Base-by-base conservation (phyloP, 352 stramenopile species). In the Thalassiosira ordinaria region DNA sequence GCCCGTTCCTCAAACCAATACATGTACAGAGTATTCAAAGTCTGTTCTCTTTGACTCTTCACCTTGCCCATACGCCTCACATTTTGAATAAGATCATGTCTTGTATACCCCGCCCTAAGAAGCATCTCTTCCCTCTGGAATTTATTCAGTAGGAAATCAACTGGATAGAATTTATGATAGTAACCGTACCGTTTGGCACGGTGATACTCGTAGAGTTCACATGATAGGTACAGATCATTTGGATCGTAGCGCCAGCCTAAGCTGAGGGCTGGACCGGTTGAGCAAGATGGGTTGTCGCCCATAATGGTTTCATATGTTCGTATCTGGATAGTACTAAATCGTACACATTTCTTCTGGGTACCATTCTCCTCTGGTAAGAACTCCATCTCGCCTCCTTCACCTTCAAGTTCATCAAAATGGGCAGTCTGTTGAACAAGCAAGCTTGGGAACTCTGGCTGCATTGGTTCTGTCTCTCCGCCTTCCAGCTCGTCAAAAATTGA, bases 41-140 rank as follows among this genome's bases (percentile, higher is more conserved):
- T 93, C n/a, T 85, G 72, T 20, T 74, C 72, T 20, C 88, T 46
- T 44, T 89, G 67, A 49, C 87, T 91, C 76, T 91, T 93, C 0
- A 83, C 56, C 56, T 82, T 87, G 18, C 87, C 85, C 44, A 86
- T 86, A 1, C 24, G 39, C 35, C 85, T 66, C 6, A 91, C 80
- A 9, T 74, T 49, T 46, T 87, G 69, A 6, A 80, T 84, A 35
- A 93, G 69, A 44, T 90, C 73, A 24, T 66, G 63, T n/a, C 82
- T 51, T 0, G 67, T 75, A 31, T 84, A 88, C 13, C 85, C 85
- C 31, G 70, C 62, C 41, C 70, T 70, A 13, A 69, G 24, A 2
- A 91, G 44, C 1, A 89, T 72, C 0, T 59, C 47, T 29, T 86
- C 71, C 14, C 85, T 66, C 44, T 86, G 68, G 3, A 64, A 47